Evolutionary conservation across 352 stramenopile species (phyloP), one percentile per base, ranked within the genome.

Genomic region (Globisporangium solare): DNA sequence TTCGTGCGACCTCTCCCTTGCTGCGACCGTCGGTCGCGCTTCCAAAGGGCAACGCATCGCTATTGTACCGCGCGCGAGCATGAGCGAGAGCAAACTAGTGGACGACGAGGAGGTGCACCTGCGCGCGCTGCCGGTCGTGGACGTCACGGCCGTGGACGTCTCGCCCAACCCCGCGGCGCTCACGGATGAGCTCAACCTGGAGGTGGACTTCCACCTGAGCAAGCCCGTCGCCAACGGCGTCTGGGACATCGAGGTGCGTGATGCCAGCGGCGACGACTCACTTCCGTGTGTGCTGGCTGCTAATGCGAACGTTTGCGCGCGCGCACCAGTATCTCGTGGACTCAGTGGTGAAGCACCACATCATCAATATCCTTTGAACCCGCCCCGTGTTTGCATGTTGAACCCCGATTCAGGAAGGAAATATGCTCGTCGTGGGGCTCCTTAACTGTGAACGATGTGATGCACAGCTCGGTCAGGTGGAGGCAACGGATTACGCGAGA

Each of bases 291-390:
- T 37, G 24, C n/a, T n/a, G n/a, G n/a, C n/a, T n/a, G n/a, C 3
- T n/a, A 14, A 24, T 27, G 2, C 40, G 22, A 8, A 10, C 40
- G 37, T 48, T 13, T 48, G 17, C 60, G 24, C 37, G 51, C 12
- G 13, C 24, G 3, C 7, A 49, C 20, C 54, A 92, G 82, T 95
- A 95, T 55, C 67, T 95, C 18, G 85, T 92, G 39, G 85, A 95
- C 63, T 89, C 81, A 17, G 79, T 92, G 45, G 76, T 71, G 54
- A 89, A 92, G 68, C 81, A 79, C 48, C 83, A 92, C 67, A 83
- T 93, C 58, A 95, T 95, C 64, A 76, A 92, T 89, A 90, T 94
- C 79, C 79, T 86, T 76, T 61, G 32, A 47, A 61, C 46, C 40
- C 42, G 10, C 10, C 18, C 18, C 2, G 3, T 43, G 39, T 7